These are phyloP conservation scores for Alternaria longipes DNA, from an alignment of 2,329 filamentous ascomycete species.

Conservation along the genomic window DNA sequence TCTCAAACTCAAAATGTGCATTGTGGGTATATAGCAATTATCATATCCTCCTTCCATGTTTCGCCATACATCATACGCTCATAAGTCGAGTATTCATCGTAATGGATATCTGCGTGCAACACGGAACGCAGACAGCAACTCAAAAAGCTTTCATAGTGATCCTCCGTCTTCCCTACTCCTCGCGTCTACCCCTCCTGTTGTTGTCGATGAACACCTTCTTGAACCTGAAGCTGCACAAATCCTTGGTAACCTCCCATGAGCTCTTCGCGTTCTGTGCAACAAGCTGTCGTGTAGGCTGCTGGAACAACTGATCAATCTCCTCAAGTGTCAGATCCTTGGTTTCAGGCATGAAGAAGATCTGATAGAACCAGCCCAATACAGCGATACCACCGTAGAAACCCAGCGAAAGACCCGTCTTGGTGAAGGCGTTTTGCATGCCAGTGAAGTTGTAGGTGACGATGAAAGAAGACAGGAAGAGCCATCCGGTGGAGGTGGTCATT, in stretches of 20 bases:
- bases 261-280: constrained; percentile 60
- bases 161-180: constrained; percentile 13
- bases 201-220: constrained; percentile 59
- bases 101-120: not conserved
- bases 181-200: constrained; percentile 27
- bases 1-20: not conserved
- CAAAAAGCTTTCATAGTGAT: not conserved
- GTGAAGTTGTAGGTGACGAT: constrained; percentile 80
- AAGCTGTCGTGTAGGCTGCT: constrained; percentile 68
- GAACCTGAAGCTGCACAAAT: constrained; percentile 56
- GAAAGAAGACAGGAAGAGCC: constrained; percentile 75
- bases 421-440: constrained; percentile 74
- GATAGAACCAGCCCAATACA: constrained; percentile 74
- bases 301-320: constrained; percentile 75
- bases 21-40: constrained; percentile 6
- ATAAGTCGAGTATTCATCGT: not conserved
- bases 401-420: constrained; percentile 69
- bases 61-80: not conserved
- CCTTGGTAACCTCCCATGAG: constrained; percentile 55
- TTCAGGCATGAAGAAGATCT: constrained; percentile 79
- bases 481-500: constrained; percentile 74
- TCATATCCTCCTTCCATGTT: not conserved
- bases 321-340: constrained; percentile 75
- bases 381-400: constrained; percentile 81
- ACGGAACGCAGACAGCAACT: not conserved